A percentile compares a stretch with the other conserved stretches of the same genome.
phyloP scores from a whole-genome alignment of 2,329 filamentous ascomycete genomes.

The Talaromyces verruculosus region DNA sequence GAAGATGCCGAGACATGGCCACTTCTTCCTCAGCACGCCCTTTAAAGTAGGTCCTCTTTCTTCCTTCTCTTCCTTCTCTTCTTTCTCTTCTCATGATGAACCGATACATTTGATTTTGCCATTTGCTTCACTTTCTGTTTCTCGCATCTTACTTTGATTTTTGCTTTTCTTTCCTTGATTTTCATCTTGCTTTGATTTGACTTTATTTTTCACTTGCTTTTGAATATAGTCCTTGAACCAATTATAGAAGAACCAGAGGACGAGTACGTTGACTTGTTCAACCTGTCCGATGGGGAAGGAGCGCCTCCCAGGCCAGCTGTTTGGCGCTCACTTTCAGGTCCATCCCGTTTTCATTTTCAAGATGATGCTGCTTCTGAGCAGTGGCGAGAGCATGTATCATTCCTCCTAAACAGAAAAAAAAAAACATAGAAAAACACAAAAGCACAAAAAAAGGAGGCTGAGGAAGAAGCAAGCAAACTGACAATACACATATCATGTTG shows the following conservation, averaged over 20 bases:
- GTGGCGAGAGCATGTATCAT: not conserved
- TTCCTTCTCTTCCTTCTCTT: not conserved
- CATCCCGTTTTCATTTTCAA: not conserved
- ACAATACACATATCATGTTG: not conserved
- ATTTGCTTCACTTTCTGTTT: not conserved
- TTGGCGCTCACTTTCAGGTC: not conserved
- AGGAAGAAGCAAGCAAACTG: not conserved
- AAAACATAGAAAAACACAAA: too few relatives aligned
- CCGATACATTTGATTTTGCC: not conserved
- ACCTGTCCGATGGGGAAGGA: not conserved
- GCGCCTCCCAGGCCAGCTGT: not conserved
- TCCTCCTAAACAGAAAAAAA: too few relatives aligned
- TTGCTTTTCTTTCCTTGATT: not conserved
- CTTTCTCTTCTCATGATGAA: not conserved
- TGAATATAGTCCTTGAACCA: not conserved
- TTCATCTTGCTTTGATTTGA: not conserved
- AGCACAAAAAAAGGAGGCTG: not conserved
- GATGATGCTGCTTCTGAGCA: not conserved
- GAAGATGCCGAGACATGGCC: not conserved
- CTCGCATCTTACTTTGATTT: not conserved
- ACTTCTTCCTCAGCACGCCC: not conserved
- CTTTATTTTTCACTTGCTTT: not conserved
- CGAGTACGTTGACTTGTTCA: not conserved
- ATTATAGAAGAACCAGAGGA: not conserved
- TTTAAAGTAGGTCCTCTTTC: constrained; percentile 1